Evolutionary conservation across 257 asterid genomes (phyloP), one percentile per base, ranked within the genome.

Genomic region (Solanum appendiculatum): DNA sequence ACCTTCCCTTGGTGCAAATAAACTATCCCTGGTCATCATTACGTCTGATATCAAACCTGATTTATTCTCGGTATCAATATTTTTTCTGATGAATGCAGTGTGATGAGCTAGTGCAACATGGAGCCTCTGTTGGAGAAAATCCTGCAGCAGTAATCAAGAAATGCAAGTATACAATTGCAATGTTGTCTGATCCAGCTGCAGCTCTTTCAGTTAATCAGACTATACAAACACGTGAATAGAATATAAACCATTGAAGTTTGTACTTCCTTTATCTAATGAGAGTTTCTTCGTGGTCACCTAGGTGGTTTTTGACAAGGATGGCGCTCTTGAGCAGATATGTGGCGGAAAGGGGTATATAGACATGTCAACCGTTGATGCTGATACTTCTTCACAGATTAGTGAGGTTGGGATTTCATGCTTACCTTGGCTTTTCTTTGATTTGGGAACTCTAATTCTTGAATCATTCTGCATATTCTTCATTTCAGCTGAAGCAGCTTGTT

Each of bases 321-420:
- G 99, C 80, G 98, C 94, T 75, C 94, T 96, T 88, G 99, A 92
- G 91, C 93, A 93, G 91, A 93, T 96, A 51, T 87, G 95, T 86
- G 87, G 91, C 27, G 99, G 96, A 80, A 96, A 96, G 94, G 94
- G 98, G 66, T 96, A 96, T 88, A 94, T 96, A 87, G 98, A 96
- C 92, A 96, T 96, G 99, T 96, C 99, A 89, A 96, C 99, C 13
- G 99, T 96, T 87, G 99, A 95, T 93, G 97, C 98, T 37, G 98
- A 96, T 92, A 94, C 99, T 63, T 95, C 99, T 25, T 92, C 96
- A 42, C 94, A 91, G 92, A 96, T 96, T 91, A 92, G 93, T 86
- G 94, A 93, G 99, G 99, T 96, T 77, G 40, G 40, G 13, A 15
- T 77, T 25, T 36, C 34, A n/a, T n/a, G n/a, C n/a, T n/a, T n/a